Percentiles rank a stretch among this genome's conserved stretches.
phyloP scores from a whole-genome alignment of 2,329 filamentous ascomycete species.

The Calonectria hawksworthii region DNA sequence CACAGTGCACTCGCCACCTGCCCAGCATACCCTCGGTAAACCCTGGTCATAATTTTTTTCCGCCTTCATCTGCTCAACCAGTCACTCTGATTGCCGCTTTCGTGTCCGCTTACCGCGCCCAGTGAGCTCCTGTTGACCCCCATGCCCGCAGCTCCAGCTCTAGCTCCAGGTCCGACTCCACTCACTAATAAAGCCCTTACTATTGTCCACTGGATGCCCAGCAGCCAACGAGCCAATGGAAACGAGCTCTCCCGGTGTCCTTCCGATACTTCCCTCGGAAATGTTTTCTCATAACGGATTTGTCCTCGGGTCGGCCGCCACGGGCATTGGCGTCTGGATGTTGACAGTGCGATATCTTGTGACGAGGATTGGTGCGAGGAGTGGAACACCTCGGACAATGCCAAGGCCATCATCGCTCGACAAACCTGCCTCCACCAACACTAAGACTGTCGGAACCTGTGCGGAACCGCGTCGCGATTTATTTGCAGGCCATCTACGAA shows the following conservation, averaged over 20 bases:
- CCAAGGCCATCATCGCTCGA: conserved; percentile 11
- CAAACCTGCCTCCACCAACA: not conserved
- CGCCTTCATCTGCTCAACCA: not conserved
- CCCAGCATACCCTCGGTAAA: conserved; percentile 26
- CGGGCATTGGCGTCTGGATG: not conserved
- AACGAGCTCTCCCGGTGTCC: conserved; percentile 14
- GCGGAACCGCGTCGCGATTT: not conserved
- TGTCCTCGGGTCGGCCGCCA: conserved; percentile 2
- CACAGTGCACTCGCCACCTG: not conserved
- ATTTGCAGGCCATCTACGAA: not conserved
- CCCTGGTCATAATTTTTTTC: conserved; percentile 21
- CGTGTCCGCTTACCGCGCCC: conserved; percentile 28
- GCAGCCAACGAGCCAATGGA: conserved; percentile 18
- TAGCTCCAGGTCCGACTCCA: conserved; percentile 35
- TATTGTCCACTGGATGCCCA: conserved; percentile 3
- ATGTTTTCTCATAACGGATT: not conserved
- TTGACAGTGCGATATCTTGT: not conserved
- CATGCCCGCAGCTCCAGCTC: conserved; percentile 4
- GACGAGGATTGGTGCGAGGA: not conserved
- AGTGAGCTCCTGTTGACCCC: conserved; percentile 25
- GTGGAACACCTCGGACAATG: conserved; percentile 7
- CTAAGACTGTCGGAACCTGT: not conserved
- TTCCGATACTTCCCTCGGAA: conserved; percentile 8
- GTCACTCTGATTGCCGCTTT: conserved; percentile 14
- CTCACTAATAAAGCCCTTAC: conserved; percentile 29